phyloP scores from a whole-genome alignment of 768 basidiomycete species.

The Tulasnella sp. region DNA sequence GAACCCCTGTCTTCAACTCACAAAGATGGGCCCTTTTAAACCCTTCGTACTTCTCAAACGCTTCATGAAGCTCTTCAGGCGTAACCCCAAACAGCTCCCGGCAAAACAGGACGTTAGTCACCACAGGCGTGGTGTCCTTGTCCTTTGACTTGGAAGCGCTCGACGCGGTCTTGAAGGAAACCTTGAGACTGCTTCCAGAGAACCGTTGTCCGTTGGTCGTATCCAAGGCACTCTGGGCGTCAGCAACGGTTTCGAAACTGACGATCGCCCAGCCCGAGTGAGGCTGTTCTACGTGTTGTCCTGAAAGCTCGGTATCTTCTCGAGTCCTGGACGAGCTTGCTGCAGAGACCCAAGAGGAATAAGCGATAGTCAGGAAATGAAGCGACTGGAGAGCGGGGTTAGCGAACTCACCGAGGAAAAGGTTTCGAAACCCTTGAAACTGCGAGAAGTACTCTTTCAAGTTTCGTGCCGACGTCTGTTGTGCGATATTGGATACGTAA shows the following conservation, averaged over 20 bases:
- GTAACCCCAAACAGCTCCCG: not conserved
- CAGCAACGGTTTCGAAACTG: not conserved
- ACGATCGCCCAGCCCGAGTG: not conserved
- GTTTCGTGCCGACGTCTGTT: not conserved
- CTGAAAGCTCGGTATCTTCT: not conserved
- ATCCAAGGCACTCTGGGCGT: not conserved
- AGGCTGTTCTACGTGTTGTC: not conserved
- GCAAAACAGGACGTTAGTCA: constrained; percentile 24
- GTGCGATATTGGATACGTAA: not conserved
- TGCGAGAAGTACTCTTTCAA: not conserved
- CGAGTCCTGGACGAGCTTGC: not conserved
- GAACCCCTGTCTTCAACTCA: not conserved
- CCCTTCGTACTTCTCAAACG: constrained; percentile 4
- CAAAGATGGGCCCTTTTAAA: not conserved
- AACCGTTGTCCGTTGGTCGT: not conserved
- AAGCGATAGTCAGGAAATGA: too few species aligned
- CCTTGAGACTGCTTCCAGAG: not conserved
- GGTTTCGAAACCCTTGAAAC: not conserved
- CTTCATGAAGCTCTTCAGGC: not conserved
- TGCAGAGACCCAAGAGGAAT: not conserved
- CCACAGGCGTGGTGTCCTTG: not conserved
- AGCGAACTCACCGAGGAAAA: not conserved
- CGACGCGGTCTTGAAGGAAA: not conserved
- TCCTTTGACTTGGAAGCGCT: not conserved
- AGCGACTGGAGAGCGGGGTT: not conserved